Evolutionary conservation across 805 yeast species (phyloP).

Genomic region (Pachysolen tannophilus): DNA sequence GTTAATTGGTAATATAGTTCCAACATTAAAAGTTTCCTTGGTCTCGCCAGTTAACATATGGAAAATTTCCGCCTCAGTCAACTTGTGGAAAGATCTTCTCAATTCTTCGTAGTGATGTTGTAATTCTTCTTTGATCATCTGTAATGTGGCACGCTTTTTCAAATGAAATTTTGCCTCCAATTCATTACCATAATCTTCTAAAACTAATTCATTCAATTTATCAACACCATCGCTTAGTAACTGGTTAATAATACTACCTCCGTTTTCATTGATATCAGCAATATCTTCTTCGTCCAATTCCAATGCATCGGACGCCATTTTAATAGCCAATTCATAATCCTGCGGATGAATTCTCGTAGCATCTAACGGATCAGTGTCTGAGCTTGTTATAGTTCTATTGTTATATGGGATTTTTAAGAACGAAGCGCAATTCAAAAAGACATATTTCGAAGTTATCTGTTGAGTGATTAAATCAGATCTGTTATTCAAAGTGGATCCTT

Average conservation of each 20-base stretch:
- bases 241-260: conserved; percentile 74
- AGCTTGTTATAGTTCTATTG: conserved; percentile 47
- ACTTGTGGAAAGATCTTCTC: conserved; percentile 59
- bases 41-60: conserved; percentile 87
- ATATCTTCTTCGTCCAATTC: conserved; percentile 93
- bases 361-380: conserved; percentile 77
- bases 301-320: conserved; percentile 97
- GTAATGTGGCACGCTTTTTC: conserved; percentile 70
- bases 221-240: conserved; percentile 63
- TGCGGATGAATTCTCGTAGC: conserved; percentile 97
- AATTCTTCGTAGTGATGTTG: conserved; percentile 84
- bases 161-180: conserved; percentile 65
- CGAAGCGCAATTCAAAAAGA: conserved; percentile 88
- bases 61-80: conserved; percentile 70
- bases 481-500: conserved; percentile 53
- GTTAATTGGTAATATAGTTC: conserved; percentile 68
- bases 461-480: conserved; percentile 81
- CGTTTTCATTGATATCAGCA: conserved; percentile 60
- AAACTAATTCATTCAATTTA: conserved; percentile 76
- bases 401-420: conserved; percentile 74
- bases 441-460: conserved; percentile 67
- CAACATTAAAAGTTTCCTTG: conserved; percentile 55
- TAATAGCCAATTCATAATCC: conserved; percentile 91
- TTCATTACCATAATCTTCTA: conserved; percentile 90
- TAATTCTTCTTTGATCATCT: conserved; percentile 79